Percentiles rank a stretch among this genome's conserved stretches.
Conservation (phyloP, 2,329 filamentous ascomycete genomes). For the Ceratocystis lukuohia region DNA sequence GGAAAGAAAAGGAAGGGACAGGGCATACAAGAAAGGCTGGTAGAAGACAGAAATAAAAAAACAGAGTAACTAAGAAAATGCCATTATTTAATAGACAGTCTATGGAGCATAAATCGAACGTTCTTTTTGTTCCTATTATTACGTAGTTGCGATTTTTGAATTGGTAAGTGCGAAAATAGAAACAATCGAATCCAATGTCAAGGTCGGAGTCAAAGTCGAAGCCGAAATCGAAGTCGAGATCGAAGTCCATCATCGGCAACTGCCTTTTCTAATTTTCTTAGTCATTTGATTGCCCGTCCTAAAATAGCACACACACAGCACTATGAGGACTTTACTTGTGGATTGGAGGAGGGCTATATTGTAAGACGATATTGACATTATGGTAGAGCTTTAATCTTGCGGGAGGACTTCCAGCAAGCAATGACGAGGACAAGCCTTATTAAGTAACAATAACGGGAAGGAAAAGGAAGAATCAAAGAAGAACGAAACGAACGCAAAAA, state of each 20-base stretch:
- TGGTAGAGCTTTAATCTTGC: background rate
- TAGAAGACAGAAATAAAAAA: background rate
- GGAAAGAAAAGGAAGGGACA: background rate
- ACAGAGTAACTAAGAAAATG: background rate
- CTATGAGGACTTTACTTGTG: background rate
- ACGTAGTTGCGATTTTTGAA: background rate
- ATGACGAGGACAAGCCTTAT: too few relatives aligned
- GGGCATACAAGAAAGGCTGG: background rate
- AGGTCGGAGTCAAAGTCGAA: background rate
- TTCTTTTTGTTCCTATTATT: background rate
- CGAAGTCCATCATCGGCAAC: background rate
- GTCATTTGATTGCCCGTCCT: background rate
- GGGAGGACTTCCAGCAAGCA: background rate
- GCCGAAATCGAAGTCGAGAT: background rate
- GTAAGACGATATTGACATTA: background rate
- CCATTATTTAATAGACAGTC: background rate
- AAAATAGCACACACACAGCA: background rate
- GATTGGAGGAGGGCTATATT: too few relatives aligned
- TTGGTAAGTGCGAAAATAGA: background rate
- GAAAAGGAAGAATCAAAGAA: conserved; percentile 3
- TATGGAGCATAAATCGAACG: background rate
- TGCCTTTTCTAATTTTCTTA: background rate
- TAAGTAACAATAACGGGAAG: background rate
- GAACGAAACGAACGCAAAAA: background rate
- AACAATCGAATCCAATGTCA: background rate